Evolutionary conservation across 495 filamentous ascomycete species (phyloP).

Genomic region (Pseudotulostoma volvatum): DNA sequence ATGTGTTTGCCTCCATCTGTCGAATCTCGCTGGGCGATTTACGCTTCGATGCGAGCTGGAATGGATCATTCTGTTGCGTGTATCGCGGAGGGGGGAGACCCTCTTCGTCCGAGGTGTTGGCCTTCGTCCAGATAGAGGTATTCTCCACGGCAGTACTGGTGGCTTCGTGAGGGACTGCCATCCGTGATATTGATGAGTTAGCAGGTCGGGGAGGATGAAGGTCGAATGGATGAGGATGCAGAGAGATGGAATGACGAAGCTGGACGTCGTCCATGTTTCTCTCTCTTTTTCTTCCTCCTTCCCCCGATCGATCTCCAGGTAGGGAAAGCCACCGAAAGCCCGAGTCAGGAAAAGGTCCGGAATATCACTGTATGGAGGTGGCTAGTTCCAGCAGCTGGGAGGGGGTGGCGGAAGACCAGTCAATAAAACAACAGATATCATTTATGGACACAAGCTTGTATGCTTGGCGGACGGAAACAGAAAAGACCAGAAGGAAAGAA

Average conservation of each 20-base stretch:
- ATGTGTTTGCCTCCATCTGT: conserved; percentile 66
- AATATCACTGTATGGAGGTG: neutral
- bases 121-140: conserved; percentile 14
- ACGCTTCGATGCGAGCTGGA: conserved; percentile 57
- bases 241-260: conserved; percentile 5
- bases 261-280: conserved; percentile 2
- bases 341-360: no score
- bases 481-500: no score
- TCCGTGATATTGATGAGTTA: neutral
- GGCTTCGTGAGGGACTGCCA: conserved; percentile 14
- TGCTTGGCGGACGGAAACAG: no score
- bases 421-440: no score
- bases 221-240: conserved; percentile 6
- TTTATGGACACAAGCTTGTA: no score
- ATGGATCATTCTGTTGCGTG: conserved; percentile 57
- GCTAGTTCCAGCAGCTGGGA: no score
- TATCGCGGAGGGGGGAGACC: conserved; percentile 42
- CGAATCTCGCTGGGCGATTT: conserved; percentile 68
- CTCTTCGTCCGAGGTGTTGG: conserved; percentile 42
- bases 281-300: no score
- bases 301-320: no score
- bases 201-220: conserved; percentile 1
- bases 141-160: conserved; percentile 23
- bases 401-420: neutral
- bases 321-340: no score